phyloP scores from a whole-genome alignment of 2,329 filamentous ascomycete genomes.

The Zasmidium cellare region DNA sequence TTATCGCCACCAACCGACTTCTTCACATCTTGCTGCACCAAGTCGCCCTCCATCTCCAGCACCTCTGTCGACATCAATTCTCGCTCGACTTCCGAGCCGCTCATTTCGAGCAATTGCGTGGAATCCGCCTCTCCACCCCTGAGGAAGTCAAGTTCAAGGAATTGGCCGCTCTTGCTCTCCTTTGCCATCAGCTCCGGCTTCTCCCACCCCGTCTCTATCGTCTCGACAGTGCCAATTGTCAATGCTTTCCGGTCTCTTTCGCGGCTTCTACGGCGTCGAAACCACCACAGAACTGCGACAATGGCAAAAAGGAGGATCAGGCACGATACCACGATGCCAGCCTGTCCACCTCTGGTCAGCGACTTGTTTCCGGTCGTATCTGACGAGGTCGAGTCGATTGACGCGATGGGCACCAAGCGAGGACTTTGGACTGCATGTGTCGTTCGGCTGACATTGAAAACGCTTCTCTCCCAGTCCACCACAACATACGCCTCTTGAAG shows the following conservation, averaged over 20 bases:
- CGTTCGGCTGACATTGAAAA: conserved; percentile 17
- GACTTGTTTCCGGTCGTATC: not conserved
- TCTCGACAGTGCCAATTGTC: not conserved
- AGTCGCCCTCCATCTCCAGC: not conserved
- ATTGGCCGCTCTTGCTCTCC: not conserved
- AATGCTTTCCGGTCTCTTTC: not conserved
- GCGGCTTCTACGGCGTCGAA: not conserved
- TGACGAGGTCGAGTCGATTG: not conserved
- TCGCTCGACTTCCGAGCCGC: not conserved
- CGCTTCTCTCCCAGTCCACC: conserved; percentile 17
- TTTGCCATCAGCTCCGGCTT: not conserved
- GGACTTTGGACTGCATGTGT: not conserved
- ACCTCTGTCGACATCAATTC: not conserved
- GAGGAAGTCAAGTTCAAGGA: not conserved
- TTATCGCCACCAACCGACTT: not conserved
- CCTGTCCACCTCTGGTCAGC: not conserved
- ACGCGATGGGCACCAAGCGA: not conserved
- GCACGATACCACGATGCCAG: not conserved
- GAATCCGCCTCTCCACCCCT: not conserved
- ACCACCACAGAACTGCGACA: not conserved
- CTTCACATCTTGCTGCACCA: not conserved
- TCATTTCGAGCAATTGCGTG: not conserved
- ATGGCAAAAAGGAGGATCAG: not conserved
- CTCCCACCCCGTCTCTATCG: not conserved
- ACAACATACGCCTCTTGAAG: conserved; percentile 32